Conservation (phyloP, 768 basidiomycete genomes). For the Butyriboletus loyo region DNA sequence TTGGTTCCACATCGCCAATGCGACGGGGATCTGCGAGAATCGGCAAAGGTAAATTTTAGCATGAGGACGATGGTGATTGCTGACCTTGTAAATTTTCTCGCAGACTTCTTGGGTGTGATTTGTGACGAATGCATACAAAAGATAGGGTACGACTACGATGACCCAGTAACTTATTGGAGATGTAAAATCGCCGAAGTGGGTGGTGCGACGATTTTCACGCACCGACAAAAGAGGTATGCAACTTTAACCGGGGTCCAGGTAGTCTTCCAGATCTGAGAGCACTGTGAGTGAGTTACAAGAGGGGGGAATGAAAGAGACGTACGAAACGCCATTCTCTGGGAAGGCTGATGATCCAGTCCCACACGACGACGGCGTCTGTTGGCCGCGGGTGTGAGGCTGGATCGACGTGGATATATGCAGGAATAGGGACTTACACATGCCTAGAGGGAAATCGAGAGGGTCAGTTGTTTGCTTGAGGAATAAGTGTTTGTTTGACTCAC, state of each 20-base stretch:
- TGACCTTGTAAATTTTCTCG: slow-evolving; percentile 66
- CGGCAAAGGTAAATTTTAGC: background rate
- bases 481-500: slow-evolving; percentile 44
- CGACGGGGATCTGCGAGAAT: slow-evolving; percentile 63
- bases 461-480: slow-evolving; percentile 22
- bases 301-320: slow-evolving; percentile 22
- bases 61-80: slow-evolving; percentile 3
- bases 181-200: slow-evolving; percentile 3
- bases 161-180: slow-evolving; percentile 67
- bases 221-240: slow-evolving; percentile 84
- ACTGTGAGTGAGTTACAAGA: background rate
- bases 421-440: slow-evolving; percentile 58
- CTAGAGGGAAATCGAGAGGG: slow-evolving; percentile 39
- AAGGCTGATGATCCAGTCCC: slow-evolving; percentile 83
- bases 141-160: slow-evolving; percentile 72
- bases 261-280: slow-evolving; percentile 70
- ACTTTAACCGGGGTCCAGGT: slow-evolving; percentile 82
- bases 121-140: slow-evolving; percentile 71
- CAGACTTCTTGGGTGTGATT: slow-evolving; percentile 66
- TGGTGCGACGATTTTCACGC: slow-evolving; percentile 30
- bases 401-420: slow-evolving; percentile 17
- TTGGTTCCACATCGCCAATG: slow-evolving; percentile 85
- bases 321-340: slow-evolving; percentile 79
- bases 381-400: background rate
- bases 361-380: slow-evolving; percentile 74